Evolutionary conservation across 805 yeast species (phyloP).

Genomic region (Maudiozyma serrabonitensis): DNA sequence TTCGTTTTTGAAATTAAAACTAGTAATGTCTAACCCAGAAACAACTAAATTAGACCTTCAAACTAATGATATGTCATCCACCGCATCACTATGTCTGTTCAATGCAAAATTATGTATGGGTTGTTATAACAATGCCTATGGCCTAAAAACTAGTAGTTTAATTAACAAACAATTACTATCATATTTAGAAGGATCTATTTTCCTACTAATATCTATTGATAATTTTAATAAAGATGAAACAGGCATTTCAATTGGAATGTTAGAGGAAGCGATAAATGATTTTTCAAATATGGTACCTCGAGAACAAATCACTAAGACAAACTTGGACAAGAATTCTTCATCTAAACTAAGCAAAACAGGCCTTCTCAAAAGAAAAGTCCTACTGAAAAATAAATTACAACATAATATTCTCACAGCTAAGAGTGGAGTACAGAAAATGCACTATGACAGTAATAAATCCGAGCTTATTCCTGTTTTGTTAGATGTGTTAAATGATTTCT

Average conservation of each 20-base stretch:
- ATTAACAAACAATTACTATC: conserved; percentile 8
- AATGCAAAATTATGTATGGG: conserved; percentile 25
- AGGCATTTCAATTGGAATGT: conserved; percentile 25
- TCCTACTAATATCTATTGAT: conserved; percentile 22
- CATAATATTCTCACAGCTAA: background rate
- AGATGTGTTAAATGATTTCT: conserved; percentile 19
- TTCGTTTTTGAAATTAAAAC: conserved; percentile 24
- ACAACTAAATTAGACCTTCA: conserved; percentile 24
- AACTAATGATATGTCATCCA: conserved; percentile 20
- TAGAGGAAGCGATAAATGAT: conserved; percentile 14
- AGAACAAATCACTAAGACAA: conserved; percentile 9
- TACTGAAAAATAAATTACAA: conserved; percentile 5
- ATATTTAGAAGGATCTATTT: conserved; percentile 19
- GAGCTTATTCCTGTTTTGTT: conserved; percentile 18
- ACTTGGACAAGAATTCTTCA: conserved; percentile 1
- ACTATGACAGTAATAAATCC: no score
- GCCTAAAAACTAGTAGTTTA: conserved; percentile 1
- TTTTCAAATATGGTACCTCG: conserved; percentile 13
- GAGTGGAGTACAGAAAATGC: no score
- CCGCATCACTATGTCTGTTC: conserved; percentile 18
- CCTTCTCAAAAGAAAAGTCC: conserved; percentile 2
- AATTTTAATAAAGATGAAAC: conserved; percentile 18
- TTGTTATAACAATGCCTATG: conserved; percentile 14
- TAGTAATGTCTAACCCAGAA: conserved; percentile 13
- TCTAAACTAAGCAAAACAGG: conserved; percentile 2